Evolutionary conservation across 2,329 filamentous ascomycete genomes (phyloP), one percentile per base, ranked within the genome.

Genomic region (Neofusicoccum sp.): DNA sequence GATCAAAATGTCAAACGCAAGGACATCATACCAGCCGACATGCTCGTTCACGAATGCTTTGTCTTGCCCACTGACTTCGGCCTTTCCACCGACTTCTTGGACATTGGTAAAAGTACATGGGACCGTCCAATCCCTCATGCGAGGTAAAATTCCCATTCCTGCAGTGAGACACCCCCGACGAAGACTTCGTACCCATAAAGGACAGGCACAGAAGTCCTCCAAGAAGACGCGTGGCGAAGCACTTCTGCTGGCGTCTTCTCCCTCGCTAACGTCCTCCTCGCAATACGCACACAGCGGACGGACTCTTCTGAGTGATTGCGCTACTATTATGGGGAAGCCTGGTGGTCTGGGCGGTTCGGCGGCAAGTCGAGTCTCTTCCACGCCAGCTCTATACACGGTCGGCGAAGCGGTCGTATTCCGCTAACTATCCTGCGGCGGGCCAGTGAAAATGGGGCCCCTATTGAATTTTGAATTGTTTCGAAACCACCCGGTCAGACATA

Each of bases 31-130:
- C 68, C 68, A 1, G 65, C 63, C 0, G 66, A 70, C 8, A 64
- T 70, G 12, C 56, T 69, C 1, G 31, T 61, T 1, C 33, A 70
- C 45, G 9, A 60, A 12, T 63, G 64, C 3, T 66, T 63, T 4
- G 62, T 72, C 16, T 47, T 72, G 3, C 64, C 73, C 31, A 67
- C 71, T 3, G 72, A 74, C 54, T 75, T 75, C 65, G 70, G 73
- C n/a, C 48, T 70, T 9, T 68, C 66, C n/a, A 59, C 58, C 1
- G 66, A 69, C 59, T 71, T 62, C 52, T 37, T 22, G 12, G 59
- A 64, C 4, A 31, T 8, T 31, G 60, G 41, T 7, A 16, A 48
- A 28, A 66, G 61, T 12, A 67, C 64, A 14, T 69, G n/a, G 49
- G 49, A 4, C 49, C 47, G 6, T n/a, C 28, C 2, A 28, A 12